phyloP scores from a whole-genome alignment of 2,329 filamentous ascomycete genomes.

The Scorias spongiosa region DNA sequence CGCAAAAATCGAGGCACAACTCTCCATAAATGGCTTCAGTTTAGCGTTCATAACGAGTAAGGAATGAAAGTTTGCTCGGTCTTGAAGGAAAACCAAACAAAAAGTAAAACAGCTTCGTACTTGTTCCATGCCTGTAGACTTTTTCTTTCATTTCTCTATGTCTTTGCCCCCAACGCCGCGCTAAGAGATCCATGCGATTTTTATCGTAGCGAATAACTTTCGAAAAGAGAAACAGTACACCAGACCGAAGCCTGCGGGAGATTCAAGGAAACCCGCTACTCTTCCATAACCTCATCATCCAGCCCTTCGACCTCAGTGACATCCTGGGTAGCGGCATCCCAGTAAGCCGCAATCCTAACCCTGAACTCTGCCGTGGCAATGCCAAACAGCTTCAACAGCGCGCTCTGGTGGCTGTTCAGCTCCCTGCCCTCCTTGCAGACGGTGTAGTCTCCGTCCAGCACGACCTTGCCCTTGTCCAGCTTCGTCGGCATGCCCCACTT shows the following conservation, averaged over 20 bases:
- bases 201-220: background rate
- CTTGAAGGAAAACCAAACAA: background rate
- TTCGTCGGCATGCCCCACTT: constrained; percentile 80
- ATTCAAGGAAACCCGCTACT: constrained; percentile 1
- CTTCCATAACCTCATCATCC: background rate
- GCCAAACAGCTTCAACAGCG: constrained; percentile 84
- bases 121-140: constrained; percentile 3
- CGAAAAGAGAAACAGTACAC: constrained; percentile 6
- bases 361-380: constrained; percentile 83
- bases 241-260: too few species aligned
- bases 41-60: background rate
- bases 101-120: too few species aligned
- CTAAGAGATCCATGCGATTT: constrained; percentile 8
- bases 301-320: constrained; percentile 17
- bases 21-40: background rate
- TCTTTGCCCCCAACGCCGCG: constrained; percentile 15
- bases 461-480: constrained; percentile 76
- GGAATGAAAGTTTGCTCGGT: background rate
- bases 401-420: constrained; percentile 82
- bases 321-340: constrained; percentile 20
- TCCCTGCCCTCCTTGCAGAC: constrained; percentile 76
- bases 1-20: background rate
- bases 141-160: background rate
- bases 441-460: constrained; percentile 55
- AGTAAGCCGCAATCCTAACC: constrained; percentile 55